Percentiles rank a stretch among this genome's conserved stretches.
These are phyloP conservation scores for Salix caprea DNA, from an alignment of 345 rosid species.

Conservation along the genomic window DNA sequence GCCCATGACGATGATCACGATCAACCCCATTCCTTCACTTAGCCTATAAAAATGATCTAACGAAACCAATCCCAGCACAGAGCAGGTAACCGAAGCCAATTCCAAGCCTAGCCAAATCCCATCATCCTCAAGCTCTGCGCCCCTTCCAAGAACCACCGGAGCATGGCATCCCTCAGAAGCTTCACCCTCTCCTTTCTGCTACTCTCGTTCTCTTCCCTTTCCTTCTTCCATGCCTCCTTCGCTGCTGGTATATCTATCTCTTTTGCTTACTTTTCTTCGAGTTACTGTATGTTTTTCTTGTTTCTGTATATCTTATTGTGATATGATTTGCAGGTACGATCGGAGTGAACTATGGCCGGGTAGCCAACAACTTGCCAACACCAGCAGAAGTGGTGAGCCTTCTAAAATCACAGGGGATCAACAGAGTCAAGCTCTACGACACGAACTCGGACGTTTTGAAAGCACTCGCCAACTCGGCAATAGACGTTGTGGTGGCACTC, in stretches of 20 bases:
- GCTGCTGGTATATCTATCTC: constrained; percentile 30
- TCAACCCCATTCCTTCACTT: no score
- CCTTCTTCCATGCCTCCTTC: constrained; percentile 1
- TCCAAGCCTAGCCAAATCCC: background rate
- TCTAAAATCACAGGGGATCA: constrained; percentile 24
- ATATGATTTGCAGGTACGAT: constrained; percentile 35
- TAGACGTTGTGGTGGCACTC: constrained; percentile 62
- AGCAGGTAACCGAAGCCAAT: background rate
- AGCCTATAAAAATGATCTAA: background rate
- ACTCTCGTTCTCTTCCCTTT: constrained; percentile 23
- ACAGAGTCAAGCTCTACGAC: constrained; percentile 24
- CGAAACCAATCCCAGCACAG: background rate
- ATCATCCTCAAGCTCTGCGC: no score
- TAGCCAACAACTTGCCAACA: constrained; percentile 66
- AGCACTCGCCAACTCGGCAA: constrained; percentile 60
- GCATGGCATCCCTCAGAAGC: constrained; percentile 7
- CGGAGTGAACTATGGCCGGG: constrained; percentile 85
- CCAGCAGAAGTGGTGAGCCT: constrained; percentile 50
- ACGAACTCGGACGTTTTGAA: constrained; percentile 60
- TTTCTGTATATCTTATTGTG: background rate
- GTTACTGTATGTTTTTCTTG: no score
- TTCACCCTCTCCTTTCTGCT: constrained; percentile 22
- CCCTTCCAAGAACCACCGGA: no score
- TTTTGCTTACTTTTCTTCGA: background rate
- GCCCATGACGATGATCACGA: background rate